Evolutionary conservation across 345 rosid species (phyloP).

Genomic region (Turritis glabra): DNA sequence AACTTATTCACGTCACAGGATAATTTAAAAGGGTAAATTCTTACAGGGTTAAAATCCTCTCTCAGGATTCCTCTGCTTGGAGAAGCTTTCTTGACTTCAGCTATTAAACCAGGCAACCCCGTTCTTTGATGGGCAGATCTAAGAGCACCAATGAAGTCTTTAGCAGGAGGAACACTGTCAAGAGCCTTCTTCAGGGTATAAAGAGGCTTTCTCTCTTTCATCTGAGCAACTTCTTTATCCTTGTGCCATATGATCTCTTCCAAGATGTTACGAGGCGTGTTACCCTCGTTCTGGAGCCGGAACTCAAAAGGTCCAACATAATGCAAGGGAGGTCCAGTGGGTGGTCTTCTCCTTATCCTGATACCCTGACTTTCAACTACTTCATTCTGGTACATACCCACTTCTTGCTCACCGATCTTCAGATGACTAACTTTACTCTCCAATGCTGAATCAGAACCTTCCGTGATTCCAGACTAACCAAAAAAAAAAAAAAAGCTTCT

Average conservation of each 20-base stretch:
- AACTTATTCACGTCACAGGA: background rate
- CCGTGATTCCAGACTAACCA: conserved; percentile 46
- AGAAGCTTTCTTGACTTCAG: conserved; percentile 98
- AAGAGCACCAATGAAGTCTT: conserved; percentile 85
- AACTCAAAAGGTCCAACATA: conserved; percentile 93
- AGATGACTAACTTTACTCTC: conserved; percentile 49
- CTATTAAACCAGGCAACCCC: conserved; percentile 83
- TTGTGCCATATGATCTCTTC: conserved; percentile 95
- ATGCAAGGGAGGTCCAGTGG: conserved; percentile 78
- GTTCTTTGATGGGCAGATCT: conserved; percentile 66
- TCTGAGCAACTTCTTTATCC: conserved; percentile 71
- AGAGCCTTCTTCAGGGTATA: conserved; percentile 51
- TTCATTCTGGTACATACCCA: conserved; percentile 64
- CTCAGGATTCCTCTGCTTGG: conserved; percentile 89
- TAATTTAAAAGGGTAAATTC: background rate
- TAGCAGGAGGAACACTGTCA: conserved; percentile 61
- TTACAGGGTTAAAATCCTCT: conserved; percentile 87
- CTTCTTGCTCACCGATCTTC: conserved; percentile 66
- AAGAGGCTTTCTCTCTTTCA: conserved; percentile 72
- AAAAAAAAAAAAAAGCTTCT: conserved; percentile 17
- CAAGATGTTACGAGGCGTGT: conserved; percentile 79
- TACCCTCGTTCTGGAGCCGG: conserved; percentile 75
- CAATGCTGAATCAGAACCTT: conserved; percentile 38
- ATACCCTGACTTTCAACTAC: conserved; percentile 83
- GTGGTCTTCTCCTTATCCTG: conserved; percentile 69